Evolutionary conservation across 2,329 filamentous ascomycete species (phyloP), one percentile per base, ranked within the genome.

Genomic region (Xylariomycetidae sp.): DNA sequence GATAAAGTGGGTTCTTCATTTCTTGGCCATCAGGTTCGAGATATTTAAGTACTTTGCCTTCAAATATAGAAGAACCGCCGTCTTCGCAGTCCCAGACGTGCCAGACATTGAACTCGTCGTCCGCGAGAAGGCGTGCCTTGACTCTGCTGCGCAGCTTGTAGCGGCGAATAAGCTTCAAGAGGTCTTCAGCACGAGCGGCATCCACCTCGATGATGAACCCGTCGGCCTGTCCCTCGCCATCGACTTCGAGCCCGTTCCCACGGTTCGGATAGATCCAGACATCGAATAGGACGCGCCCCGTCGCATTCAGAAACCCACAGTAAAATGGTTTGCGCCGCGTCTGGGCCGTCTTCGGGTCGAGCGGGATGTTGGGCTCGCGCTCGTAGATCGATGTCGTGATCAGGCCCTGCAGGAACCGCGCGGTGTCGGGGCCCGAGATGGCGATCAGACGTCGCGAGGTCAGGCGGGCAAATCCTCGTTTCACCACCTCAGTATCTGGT

Each of bases 71-170:
- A 13, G 13, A n/a, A 14, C 13, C 5, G 15, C 16, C 26, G 16
- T 42, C 38, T 37, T 61, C 56, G 36, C 79, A 73, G 38, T 77
- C 72, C 89, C 89, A 96, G 1, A 74, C 67, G 32, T 82, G 78
- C 82, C 82, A 94, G 2, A 90, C 73, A 0, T 64, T 65, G 36
- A 73, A 69, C 53, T 92, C 83, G 11, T 69, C 79, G 2, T 71
- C 66, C 4, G 80, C 75, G 3, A 94, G 53, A 16, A 82, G 60
- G 17, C 80, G 72, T 29, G 92, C 68, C 33, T 72, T 67, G 41
- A 97, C 73, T 61, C 90, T 90, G 30, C 85, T 80, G 31, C 90
- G 74, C 42, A 98, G 69, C 58, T 89, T 95, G 62, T 94, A 94
- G 40, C 86, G 78, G 58, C 81, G 85, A 37, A 98, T 67, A 59